Evolutionary conservation across 495 filamentous ascomycete species (phyloP), one percentile per base, ranked within the genome.

Genomic region (Sordaria brevicollis): DNA sequence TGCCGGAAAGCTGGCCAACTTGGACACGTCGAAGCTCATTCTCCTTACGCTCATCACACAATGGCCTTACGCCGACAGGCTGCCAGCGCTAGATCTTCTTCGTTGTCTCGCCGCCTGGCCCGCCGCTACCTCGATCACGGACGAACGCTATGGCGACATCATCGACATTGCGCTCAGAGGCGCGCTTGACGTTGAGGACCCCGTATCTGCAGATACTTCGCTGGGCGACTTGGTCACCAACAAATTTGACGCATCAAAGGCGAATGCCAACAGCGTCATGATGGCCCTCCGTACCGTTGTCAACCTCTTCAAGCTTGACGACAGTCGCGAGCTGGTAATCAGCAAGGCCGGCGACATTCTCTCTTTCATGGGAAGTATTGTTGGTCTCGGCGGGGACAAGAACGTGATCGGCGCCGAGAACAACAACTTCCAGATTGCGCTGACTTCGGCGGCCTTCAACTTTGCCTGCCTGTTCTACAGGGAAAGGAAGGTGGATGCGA

Each of bases 361-460:
- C 13, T 67, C 71, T 11, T 74, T 83, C 9, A 68, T 85, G 25
- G 81, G 78, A 9, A 75, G 79, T 37, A 72, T 83, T 33, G 74
- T 88, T 11, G 79, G 82, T 13, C 77, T 87, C 33, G 82, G 86
- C 5, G 85, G 83, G 41, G 78, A 81, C 2, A 74, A 80, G 2
- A 73, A 83, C 33, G 77, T 85, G 5, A 78, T 80, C 1, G 84
- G 84, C 38, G 83, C 87, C 1, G 83, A 83, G n/a, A 95, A 96
- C 72, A 88, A 89, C 39, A 97, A 96, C 74, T 80, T 96, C 8
- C 86, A 89, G 65, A 89, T 96, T 68, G 96, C 95, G 0, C 78
- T 93, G 25, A 88, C 91, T 11, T 96, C 96, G 8, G 83, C 93
- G 0, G 90, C 90, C 73, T 90, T 98, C 76, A 98, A 99, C 80